Conservation (phyloP, 148 eudicot genomes). For the Fagopyrum tataricum region DNA sequence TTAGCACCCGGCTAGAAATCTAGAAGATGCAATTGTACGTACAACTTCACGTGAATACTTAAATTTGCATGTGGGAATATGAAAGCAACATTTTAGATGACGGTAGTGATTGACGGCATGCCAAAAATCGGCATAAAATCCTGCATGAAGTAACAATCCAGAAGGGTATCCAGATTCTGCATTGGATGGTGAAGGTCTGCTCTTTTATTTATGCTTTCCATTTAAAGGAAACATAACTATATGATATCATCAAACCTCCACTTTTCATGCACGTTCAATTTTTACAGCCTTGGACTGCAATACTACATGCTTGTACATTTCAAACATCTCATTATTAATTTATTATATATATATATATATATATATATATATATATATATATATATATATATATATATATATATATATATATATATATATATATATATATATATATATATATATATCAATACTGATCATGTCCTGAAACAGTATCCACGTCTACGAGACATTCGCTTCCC, state of each 20-base stretch:
- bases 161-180: background rate
- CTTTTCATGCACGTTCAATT: background rate
- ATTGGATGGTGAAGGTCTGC: background rate
- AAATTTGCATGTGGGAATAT: background rate
- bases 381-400: background rate
- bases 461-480: background rate
- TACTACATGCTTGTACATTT: background rate
- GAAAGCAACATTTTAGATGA: background rate
- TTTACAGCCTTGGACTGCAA: background rate
- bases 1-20: background rate
- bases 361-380: background rate
- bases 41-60: background rate
- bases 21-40: background rate
- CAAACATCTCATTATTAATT: background rate
- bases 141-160: background rate
- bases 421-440: background rate
- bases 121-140: background rate
- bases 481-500: slow-evolving; percentile 24
- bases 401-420: background rate
- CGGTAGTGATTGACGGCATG: background rate
- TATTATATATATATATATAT: background rate
- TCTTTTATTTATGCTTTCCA: background rate
- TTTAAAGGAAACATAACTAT: background rate
- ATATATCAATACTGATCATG: background rate
- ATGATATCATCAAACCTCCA: background rate